Evolutionary conservation across 306 rosid species (phyloP), one percentile per base, ranked within the genome.

Genomic region (Citrullus amarus): DNA sequence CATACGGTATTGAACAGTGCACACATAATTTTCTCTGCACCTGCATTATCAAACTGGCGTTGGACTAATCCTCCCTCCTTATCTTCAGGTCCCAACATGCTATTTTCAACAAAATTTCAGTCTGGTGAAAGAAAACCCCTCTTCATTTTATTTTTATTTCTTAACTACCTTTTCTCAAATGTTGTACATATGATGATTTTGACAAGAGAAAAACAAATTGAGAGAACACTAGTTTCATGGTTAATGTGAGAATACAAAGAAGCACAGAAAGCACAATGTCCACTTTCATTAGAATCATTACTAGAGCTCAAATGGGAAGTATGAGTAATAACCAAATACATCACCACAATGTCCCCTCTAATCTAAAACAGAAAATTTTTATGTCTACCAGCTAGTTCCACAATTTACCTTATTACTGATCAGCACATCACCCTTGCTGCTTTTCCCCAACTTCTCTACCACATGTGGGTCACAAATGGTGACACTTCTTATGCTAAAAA

Each of bases 401-500:
- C 56, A 50, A 38, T 80, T 41, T 78, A 96, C 99, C 97, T 91
- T 96, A 67, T 44, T 86, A 81, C 93, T 88, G 77, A 89, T 78
- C 15, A 84, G 81, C 82, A 75, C 79, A 56, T 89, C 90, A 39
- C 81, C 86, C 89, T 88, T 95, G 77, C 78, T 60, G 65, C 86
- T 87, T 81, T 85, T 92, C 55, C 87, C 76, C 46, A 89, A 76
- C 68, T 82, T 93, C 39, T 87, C 89, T 51, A 66, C 41, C 56
- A 87, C 79, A 73, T 80, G 85, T 2, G 97, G 99, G 30, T 88
- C 88, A 76, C 82, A 86, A 76, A 96, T 75, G 80, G 82, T 85
- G 50, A 92, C 71, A 77, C 81, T 86, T 81, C 87, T 91, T 85
- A 96, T 87, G 41, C 99, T 96, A 88, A 80, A 84, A 79, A 79